Percentiles rank a stretch among this genome's conserved stretches.
Evolutionary conservation across 139 green algal genomes (phyloP).

Genomic region (Chlorella ohadii): DNA sequence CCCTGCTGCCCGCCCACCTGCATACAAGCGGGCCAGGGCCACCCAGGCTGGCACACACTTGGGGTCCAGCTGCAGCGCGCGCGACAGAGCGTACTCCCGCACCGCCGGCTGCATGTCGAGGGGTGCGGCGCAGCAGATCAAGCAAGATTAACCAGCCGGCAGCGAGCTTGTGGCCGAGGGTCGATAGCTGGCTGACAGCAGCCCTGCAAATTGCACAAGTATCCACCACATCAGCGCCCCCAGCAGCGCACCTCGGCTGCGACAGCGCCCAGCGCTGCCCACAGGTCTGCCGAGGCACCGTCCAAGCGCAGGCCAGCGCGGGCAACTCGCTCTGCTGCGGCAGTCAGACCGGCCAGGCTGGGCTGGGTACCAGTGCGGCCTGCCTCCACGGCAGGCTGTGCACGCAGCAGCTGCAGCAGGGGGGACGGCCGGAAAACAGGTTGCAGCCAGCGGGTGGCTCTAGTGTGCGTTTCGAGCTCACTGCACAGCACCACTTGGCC

Average conservation of each 20-base stretch:
- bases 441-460: not conserved
- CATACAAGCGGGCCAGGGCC: constrained; percentile 77
- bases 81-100: constrained; percentile 71
- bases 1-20: constrained; percentile 2
- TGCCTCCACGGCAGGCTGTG: constrained; percentile 29
- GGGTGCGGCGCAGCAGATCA: not conserved
- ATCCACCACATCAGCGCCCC: no score
- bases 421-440: not conserved
- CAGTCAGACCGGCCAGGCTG: not conserved
- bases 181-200: no score
- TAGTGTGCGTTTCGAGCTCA: no score
- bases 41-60: constrained; percentile 67
- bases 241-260: constrained; percentile 16
- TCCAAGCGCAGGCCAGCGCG: constrained; percentile 62
- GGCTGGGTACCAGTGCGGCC: not conserved
- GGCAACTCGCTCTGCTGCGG: constrained; percentile 26
- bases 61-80: constrained; percentile 79
- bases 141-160: not conserved
- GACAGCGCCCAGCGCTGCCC: constrained; percentile 56
- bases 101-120: not conserved
- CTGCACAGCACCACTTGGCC: no score
- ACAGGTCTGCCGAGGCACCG: constrained; percentile 61
- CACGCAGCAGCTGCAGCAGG: constrained; percentile 44
- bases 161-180: no score
- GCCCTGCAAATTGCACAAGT: no score